A percentile compares a stretch with the other conserved stretches of the same genome.
phyloP scores from a whole-genome alignment of 140 eudicot species.

The Stevia rebaudiana region DNA sequence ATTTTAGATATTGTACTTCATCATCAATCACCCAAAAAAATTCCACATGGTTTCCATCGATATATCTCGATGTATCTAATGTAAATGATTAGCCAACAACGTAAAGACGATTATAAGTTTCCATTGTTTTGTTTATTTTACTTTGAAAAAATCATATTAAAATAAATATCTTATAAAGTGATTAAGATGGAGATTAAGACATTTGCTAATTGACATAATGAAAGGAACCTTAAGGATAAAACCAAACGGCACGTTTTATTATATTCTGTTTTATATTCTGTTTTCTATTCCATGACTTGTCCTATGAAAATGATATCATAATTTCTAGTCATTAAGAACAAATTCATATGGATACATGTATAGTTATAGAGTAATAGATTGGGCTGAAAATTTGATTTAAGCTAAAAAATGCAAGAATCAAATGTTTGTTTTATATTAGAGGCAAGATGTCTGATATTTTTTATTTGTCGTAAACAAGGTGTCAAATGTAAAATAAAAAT shows the following conservation, averaged over 20 bases:
- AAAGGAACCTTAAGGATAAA: constrained; percentile 33
- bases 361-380: too few relatives aligned
- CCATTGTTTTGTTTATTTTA: constrained; percentile 1
- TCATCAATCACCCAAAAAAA: constrained; percentile 14
- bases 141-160: neutral
- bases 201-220: constrained; percentile 56
- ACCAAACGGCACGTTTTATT: constrained; percentile 32
- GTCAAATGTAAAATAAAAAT: too few relatives aligned
- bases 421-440: too few relatives aligned
- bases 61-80: constrained; percentile 53
- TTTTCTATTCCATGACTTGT: constrained; percentile 20
- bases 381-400: too few relatives aligned
- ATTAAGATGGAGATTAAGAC: constrained; percentile 19
- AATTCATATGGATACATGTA: constrained; percentile 4
- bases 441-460: too few relatives aligned
- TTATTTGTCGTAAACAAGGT: too few relatives aligned
- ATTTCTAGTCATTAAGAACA: neutral
- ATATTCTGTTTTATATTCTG: constrained; percentile 9
- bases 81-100: constrained; percentile 34
- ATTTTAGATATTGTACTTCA: neutral
- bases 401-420: too few relatives aligned
- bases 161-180: neutral
- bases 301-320: constrained; percentile 33
- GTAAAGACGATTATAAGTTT: constrained; percentile 33
- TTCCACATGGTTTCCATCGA: constrained; percentile 51